phyloP scores from a whole-genome alignment of 2,329 filamentous ascomycete genomes.

The Triangularia verruculosa region DNA sequence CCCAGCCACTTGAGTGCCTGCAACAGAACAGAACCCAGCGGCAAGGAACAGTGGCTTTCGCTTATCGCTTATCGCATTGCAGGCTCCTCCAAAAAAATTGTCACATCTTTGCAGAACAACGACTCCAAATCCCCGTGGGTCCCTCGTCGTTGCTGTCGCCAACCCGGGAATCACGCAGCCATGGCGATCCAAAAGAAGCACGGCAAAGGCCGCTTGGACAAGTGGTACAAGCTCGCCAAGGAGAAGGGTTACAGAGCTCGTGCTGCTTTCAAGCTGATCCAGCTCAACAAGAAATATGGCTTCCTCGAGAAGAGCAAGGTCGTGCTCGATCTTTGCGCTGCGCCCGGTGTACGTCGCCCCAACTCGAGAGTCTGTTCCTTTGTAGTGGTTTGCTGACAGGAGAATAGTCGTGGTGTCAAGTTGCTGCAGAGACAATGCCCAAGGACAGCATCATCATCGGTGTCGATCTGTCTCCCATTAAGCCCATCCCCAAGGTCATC shows the following conservation, averaged over 20 bases:
- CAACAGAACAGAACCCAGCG: not conserved
- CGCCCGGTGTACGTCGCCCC: conserved; percentile 69
- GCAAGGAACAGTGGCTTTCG: not conserved
- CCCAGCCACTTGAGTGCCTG: conserved; percentile 2
- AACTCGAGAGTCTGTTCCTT: not conserved
- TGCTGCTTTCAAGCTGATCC: conserved; percentile 96
- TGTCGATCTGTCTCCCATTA: conserved; percentile 92
- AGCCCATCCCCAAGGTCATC: conserved; percentile 89
- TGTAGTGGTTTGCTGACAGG: conserved; percentile 31
- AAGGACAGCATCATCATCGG: conserved; percentile 85
- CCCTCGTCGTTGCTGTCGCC: conserved; percentile 5
- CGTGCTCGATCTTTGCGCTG: conserved; percentile 93
- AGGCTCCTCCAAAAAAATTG: conserved; percentile 26
- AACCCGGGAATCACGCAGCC: conserved; percentile 11
- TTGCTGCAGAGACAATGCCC: conserved; percentile 94
- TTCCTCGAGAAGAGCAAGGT: conserved; percentile 97
- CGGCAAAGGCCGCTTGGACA: conserved; percentile 96
- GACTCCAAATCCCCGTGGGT: conserved; percentile 7
- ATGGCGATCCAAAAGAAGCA: conserved; percentile 99
- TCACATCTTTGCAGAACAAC: not conserved
- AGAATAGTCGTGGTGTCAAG: conserved; percentile 84
- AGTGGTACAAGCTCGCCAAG: conserved; percentile 98
- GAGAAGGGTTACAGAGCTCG: conserved; percentile 96
- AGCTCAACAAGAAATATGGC: conserved; percentile 98
- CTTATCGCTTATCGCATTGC: conserved; percentile 28